Base-by-base conservation (phyloP, 257 asterid genomes). In the Craterostigma plantagineum region DNA sequence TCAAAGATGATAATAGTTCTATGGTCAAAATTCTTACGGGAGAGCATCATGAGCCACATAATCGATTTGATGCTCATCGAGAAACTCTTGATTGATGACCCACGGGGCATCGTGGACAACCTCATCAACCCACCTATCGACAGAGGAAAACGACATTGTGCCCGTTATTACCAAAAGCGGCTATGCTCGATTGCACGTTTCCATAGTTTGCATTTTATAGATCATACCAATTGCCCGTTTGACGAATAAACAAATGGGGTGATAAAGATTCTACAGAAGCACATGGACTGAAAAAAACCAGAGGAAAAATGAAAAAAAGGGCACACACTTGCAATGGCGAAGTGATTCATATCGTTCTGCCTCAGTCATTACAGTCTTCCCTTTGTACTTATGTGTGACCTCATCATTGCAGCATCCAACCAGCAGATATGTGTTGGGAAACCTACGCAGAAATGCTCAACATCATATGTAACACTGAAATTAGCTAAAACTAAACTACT, bases 31-130 rank as follows among this genome's bases (percentile, higher is more conserved):
- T 12, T 38, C 77, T 76, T 76, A 87, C 98, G 95, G 98, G 53
- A 87, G 93, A 58, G 98, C 60, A 55, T 87, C 98, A 51, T 87
- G 98, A 23, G 95, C 95, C 50, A 87, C 98, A 49, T 58, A 87
- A 63, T 76, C 98, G 40, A 87, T 87, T 33, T 43, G 42, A 56
- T 87, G 92, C 54, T 66, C 68, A 78, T 82, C 98, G 63, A 83
- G 68, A 67, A 82, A 87, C 62, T 82, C 98, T 43, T 75, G 93
- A 51, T 75, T 65, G 57, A 79, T 63, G 55, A 87, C 95, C 98
- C 98, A 87, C 4, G 93, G 95, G 5, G 98, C 93, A 72, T 76
- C 93, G 40, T 91, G 93, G 52, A 87, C 79, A 59, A 87, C 98
- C 69, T 87, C 98, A 49, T 87, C 98, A 58, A 87, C 98, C 98